Conservation (phyloP, 352 stramenopile species). For the Plasmopara halstedii region DNA sequence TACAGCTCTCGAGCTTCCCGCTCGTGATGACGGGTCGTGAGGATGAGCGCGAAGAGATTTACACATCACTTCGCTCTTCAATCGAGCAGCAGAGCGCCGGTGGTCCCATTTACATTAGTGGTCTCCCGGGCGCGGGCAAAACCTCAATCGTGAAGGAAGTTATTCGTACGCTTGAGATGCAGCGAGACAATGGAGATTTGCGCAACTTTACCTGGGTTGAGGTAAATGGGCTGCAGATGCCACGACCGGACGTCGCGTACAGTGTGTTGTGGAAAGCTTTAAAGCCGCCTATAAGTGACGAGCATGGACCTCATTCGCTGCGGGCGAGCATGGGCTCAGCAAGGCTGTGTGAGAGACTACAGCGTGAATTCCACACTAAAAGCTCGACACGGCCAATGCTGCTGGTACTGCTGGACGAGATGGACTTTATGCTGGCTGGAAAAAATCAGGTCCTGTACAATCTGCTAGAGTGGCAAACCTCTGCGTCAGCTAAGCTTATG, state of each 20-base stretch:
- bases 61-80: conserved; percentile 39
- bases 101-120: conserved; percentile 64
- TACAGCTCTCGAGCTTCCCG: conserved; percentile 53
- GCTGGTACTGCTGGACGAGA: conserved; percentile 62
- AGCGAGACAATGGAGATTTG: conserved; percentile 25
- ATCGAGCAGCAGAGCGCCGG: conserved; percentile 44
- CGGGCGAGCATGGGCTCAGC: conserved; percentile 20
- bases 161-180: conserved; percentile 34
- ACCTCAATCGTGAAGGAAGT: conserved; percentile 69
- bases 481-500: conserved; percentile 49
- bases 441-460: conserved; percentile 80
- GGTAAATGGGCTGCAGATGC: conserved; percentile 63
- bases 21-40: conserved; percentile 50
- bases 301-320: background rate
- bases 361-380: conserved; percentile 38
- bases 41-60: conserved; percentile 51
- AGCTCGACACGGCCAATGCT: conserved; percentile 37
- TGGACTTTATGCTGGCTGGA: conserved; percentile 68
- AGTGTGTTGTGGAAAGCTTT: conserved; percentile 54
- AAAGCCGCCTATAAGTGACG: conserved; percentile 11
- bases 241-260: conserved; percentile 58
- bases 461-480: conserved; percentile 63
- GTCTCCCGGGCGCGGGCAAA: conserved; percentile 57
- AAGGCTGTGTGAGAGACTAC: conserved; percentile 35
- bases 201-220: conserved; percentile 54